Base-by-base conservation (phyloP, 2,329 filamentous ascomycete genomes). In the Cytospora leucostoma region DNA sequence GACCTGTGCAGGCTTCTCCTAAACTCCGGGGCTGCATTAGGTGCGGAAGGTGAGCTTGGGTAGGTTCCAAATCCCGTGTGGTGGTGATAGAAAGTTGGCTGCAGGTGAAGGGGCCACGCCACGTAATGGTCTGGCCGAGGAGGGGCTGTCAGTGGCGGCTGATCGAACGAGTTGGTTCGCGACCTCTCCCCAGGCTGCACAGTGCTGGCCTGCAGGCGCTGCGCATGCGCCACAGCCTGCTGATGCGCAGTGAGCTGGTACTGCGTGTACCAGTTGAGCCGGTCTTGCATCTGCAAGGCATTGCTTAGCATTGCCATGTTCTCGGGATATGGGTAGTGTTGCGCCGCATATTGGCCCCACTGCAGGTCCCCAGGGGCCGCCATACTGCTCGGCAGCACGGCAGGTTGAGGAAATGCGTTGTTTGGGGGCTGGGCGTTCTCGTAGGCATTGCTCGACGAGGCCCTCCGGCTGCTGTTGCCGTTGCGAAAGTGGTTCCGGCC, bases 131-230 rank as follows among this genome's bases (percentile, higher is more conserved):
- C 85, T 1, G 82, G 82, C 11, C 82, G 80, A 4, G 87, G 70
- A 2, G 86, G 84, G 1, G 84, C 83, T n/a, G 79, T 83, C 44
- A 87, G 71, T 6, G 86, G 85, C 19, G 83, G 79, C 33, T 83
- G 86, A 69, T 89, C 86, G 69, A 88, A 85, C 13, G 85, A 88
- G 70, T 84, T 86, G 7, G 85, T 87, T 65, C 86, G 81, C 44
- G 84, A 83, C 66, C 86, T 76, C 69, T 85, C 79, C 62, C 78
- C 62, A 6, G 71, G 61, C 67, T 76, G 72, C 47, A 75, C 65
- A 60, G 76, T 71, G 63, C 69, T 72, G 58, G 72, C 73, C 66
- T 76, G 77, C 71, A 79, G 74, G 71, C 75, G 79, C 70, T 76
- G 78, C 59, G 74, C 77, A 72, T 77, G 79, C 64, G 79, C 74